phyloP scores from a whole-genome alignment of 2,329 filamentous ascomycete species.

The Setomelanomma holmii region DNA sequence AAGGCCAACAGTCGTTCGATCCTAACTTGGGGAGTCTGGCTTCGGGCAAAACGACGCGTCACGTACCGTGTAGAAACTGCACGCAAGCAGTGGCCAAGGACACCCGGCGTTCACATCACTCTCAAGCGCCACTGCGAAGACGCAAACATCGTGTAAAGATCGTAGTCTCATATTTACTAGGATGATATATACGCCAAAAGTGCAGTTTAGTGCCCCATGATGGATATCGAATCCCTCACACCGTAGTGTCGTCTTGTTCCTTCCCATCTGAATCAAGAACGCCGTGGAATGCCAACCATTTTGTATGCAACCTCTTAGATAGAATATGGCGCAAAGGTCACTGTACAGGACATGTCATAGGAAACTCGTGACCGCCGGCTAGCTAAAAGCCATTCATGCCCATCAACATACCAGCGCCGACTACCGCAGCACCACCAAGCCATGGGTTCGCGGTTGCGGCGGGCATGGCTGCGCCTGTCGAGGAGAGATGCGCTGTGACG shows the following conservation, averaged over 20 bases:
- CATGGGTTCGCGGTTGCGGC: constrained; percentile 36
- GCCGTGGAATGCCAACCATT: background rate
- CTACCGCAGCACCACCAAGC: constrained; percentile 38
- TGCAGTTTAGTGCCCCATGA: background rate
- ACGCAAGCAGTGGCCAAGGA: no score
- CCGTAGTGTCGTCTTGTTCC: background rate
- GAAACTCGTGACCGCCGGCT: constrained; percentile 3
- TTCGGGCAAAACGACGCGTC: no score
- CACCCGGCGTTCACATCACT: no score
- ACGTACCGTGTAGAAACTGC: no score
- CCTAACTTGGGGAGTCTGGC: no score
- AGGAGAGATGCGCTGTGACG: constrained; percentile 19
- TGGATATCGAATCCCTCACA: background rate
- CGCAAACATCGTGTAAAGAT: no score
- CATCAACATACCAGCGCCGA: constrained; percentile 40
- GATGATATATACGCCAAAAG: background rate
- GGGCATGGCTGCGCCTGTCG: constrained; percentile 30
- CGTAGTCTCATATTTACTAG: background rate
- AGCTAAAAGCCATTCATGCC: constrained; percentile 43
- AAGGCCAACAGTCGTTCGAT: no score
- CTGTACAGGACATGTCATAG: constrained; percentile 10
- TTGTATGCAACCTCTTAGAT: background rate
- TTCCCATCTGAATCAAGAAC: background rate
- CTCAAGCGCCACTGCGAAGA: no score
- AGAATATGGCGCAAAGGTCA: constrained; percentile 2